Conservation (phyloP, 257 asterid species). For the Scutellaria baicalensis region DNA sequence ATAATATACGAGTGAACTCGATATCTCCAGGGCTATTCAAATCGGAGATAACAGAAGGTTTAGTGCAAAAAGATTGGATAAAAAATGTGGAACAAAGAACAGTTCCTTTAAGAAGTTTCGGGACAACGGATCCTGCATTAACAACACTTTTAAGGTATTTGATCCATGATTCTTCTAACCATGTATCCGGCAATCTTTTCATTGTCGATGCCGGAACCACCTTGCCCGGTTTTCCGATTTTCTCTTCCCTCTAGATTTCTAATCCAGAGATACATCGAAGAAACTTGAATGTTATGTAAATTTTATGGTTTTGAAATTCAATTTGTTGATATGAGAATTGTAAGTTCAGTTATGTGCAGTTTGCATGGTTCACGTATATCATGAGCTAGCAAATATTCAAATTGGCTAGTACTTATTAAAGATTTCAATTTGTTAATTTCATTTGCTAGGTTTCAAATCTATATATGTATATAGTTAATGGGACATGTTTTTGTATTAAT, state of each 20-base stretch:
- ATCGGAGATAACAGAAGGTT: constrained; percentile 59
- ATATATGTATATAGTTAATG: too few relatives aligned
- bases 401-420: too few relatives aligned
- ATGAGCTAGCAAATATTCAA: too few relatives aligned
- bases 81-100: constrained; percentile 33
- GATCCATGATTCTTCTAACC: constrained; percentile 47
- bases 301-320: too few relatives aligned
- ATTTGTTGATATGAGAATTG: too few relatives aligned
- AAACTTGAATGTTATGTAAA: too few relatives aligned
- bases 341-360: too few relatives aligned
- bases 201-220: constrained; percentile 58
- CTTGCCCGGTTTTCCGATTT: constrained; percentile 50
- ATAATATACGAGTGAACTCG: constrained; percentile 58
- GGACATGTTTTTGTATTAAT: too few relatives aligned
- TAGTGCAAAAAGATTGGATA: constrained; percentile 50
- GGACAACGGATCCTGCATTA: constrained; percentile 51
- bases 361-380: too few relatives aligned
- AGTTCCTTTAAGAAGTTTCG: constrained; percentile 36
- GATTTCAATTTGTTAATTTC: too few relatives aligned
- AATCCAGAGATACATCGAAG: too few relatives aligned
- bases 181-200: constrained; percentile 50
- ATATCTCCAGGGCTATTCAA: constrained; percentile 57
- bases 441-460: too few relatives aligned
- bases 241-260: constrained; percentile 52
- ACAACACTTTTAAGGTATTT: constrained; percentile 52